A percentile compares a stretch with the other conserved stretches of the same genome.
Evolutionary conservation across 768 basidiomycete species (phyloP).

Genomic region (Leccinum broughii): DNA sequence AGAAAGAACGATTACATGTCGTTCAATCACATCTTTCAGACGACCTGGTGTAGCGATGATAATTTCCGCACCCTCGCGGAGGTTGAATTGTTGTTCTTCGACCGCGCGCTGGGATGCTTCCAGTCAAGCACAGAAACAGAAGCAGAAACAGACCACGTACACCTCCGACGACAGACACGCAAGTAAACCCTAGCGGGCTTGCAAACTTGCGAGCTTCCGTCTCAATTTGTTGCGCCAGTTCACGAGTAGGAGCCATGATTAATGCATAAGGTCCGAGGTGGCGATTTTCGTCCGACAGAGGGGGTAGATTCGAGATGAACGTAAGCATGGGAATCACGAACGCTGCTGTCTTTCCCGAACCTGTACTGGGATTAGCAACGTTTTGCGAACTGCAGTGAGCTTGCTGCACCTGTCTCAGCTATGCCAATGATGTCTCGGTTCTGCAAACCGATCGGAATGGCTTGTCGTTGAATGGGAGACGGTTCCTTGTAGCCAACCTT

Average conservation of each 20-base stretch:
- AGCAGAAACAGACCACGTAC: constrained; percentile 38
- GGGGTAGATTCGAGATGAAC: constrained; percentile 86
- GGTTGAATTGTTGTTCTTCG: constrained; percentile 96
- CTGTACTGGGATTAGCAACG: constrained; percentile 38
- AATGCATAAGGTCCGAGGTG: constrained; percentile 93
- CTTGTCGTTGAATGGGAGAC: constrained; percentile 95
- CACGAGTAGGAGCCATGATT: constrained; percentile 96
- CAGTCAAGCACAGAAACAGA: constrained; percentile 15
- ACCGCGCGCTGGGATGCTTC: constrained; percentile 64
- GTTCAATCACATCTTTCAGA: constrained; percentile 95
- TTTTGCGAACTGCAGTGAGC: neutral
- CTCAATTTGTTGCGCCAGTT: constrained; percentile 97
- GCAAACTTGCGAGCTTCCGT: constrained; percentile 91
- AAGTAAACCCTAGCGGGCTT: constrained; percentile 82
- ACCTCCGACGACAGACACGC: constrained; percentile 98
- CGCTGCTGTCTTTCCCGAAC: constrained; percentile 98
- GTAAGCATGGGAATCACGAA: constrained; percentile 98
- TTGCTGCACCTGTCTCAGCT: constrained; percentile 85
- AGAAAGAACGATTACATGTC: constrained; percentile 90
- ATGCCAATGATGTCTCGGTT: constrained; percentile 98
- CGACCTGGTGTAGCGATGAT: constrained; percentile 99
- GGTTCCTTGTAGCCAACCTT: constrained; percentile 96
- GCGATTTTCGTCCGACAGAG: constrained; percentile 88
- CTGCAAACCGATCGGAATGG: constrained; percentile 97
- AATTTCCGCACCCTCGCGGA: constrained; percentile 98